phyloP scores from a whole-genome alignment of 495 filamentous ascomycete genomes.

The Chaetomium tenue region DNA sequence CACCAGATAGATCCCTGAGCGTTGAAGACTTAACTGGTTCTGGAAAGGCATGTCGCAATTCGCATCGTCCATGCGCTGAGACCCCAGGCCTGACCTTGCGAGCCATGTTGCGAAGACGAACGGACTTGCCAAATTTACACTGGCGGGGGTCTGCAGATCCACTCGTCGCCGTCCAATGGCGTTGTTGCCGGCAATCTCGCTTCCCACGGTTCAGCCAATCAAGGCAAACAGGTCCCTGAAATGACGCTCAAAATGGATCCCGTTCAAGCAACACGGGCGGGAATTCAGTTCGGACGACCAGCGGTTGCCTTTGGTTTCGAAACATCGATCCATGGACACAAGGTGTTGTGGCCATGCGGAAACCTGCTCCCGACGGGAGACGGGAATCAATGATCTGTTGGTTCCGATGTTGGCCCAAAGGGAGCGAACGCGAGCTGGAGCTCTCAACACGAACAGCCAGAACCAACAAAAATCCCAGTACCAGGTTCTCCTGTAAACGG shows the following conservation, averaged over 20 bases:
- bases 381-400: background rate
- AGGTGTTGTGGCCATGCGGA: background rate
- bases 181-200: slow-evolving; percentile 32
- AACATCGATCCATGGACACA: background rate
- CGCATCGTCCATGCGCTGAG: background rate
- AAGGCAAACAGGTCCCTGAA: slow-evolving; percentile 27
- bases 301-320: slow-evolving; percentile 1
- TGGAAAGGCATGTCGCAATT: slow-evolving; percentile 8
- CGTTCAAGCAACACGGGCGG: slow-evolving; percentile 7
- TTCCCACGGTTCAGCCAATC: slow-evolving; percentile 29
- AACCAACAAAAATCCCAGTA: background rate
- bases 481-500: background rate
- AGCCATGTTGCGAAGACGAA: background rate
- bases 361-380: background rate
- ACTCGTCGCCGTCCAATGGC: slow-evolving; percentile 22
- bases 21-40: background rate
- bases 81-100: background rate
- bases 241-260: slow-evolving; percentile 8
- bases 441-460: background rate
- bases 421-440: background rate
- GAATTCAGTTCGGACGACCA: slow-evolving; percentile 1
- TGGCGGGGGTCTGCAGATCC: background rate
- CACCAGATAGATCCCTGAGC: background rate
- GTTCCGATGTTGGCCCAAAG: background rate
- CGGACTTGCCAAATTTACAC: slow-evolving; percentile 1